phyloP scores from a whole-genome alignment of 495 filamentous ascomycete species.

The Penicillium soppii region DNA sequence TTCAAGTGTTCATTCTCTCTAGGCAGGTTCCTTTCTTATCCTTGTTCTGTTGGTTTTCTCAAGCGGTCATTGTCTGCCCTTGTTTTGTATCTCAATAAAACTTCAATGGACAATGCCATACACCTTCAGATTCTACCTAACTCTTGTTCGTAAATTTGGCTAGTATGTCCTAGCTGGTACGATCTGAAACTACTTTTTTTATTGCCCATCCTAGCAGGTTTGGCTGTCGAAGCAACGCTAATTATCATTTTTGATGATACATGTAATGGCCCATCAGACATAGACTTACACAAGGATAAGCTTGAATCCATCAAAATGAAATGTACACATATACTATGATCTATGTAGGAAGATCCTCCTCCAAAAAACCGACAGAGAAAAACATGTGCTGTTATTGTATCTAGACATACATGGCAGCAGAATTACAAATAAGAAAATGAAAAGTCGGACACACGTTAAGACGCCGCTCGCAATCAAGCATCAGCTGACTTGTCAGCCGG shows the following conservation, averaged over 20 bases:
- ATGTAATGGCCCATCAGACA: too few species aligned
- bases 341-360: neutral
- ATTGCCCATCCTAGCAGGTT: too few species aligned
- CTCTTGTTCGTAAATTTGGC: too few species aligned
- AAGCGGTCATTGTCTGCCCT: conserved; percentile 24
- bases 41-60: conserved; percentile 22
- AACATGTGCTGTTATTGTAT: conserved; percentile 9
- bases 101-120: conserved; percentile 22
- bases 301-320: too few species aligned
- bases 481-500: conserved; percentile 21
- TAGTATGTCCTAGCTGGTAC: too few species aligned
- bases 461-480: conserved; percentile 33
- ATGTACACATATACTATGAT: neutral
- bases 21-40: conserved; percentile 24
- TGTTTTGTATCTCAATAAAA: conserved; percentile 20
- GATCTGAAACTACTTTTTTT: too few species aligned
- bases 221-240: too few species aligned
- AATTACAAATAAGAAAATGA: conserved; percentile 12
- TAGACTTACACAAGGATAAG: too few species aligned
- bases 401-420: conserved; percentile 6
- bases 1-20: conserved; percentile 8
- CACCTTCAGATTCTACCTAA: conserved; percentile 10
- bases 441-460: conserved; percentile 34
- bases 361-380: neutral
- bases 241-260: too few species aligned